Base-by-base conservation (phyloP, 2,329 filamentous ascomycete species). In the Fusarium continuum region DNA sequence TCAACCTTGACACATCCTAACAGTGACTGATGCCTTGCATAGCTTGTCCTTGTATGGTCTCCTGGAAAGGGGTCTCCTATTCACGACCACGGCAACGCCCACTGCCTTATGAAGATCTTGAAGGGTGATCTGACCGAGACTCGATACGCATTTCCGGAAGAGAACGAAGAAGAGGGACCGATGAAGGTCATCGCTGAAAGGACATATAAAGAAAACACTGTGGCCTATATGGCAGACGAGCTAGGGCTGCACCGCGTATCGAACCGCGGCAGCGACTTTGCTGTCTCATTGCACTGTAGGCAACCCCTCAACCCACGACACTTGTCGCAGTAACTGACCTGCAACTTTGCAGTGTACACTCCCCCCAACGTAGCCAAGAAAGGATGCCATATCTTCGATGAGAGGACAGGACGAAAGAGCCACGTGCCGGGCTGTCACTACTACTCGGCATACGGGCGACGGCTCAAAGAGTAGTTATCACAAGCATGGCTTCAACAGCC, bases 101-200 rank as follows among this genome's bases (percentile, higher is more conserved):
- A 97, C 75, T 97, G 93, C 77, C 81, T 97, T 69, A 97, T 97
- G 92, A 96, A 90, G 81, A 88, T 94, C 65, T 84, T 97, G 62
- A 88, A 87, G 68, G 93, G 93, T 39, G 84, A 82, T 61, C 80
- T 97, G 58, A 91, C 87, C 68, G 93, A 97, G 79, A 93, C 91
- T 16, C 85, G 91, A 57, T 97, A 92, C 76, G 83, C 84, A 46
- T 93, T 91, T 78, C 93, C 93, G 1, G 73, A 80, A 43, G 74
- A 74, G 19, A 62, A 70, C 26, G 74, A 77, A 43, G 77, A 81
- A 43, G 79, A 83, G 43, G 79, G 80, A 6, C 87, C 88, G 4
- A 88, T 91, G 76, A 73, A 80, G 57, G 76, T 91, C 54, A 89
- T 88, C 64, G 88, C 86, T 38, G 85, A 91, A 71, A 91, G 85